Percentiles rank a stretch among this genome's conserved stretches.
Evolutionary conservation across 306 rosid species (phyloP).

Genomic region (Pyrus bretschneideri): DNA sequence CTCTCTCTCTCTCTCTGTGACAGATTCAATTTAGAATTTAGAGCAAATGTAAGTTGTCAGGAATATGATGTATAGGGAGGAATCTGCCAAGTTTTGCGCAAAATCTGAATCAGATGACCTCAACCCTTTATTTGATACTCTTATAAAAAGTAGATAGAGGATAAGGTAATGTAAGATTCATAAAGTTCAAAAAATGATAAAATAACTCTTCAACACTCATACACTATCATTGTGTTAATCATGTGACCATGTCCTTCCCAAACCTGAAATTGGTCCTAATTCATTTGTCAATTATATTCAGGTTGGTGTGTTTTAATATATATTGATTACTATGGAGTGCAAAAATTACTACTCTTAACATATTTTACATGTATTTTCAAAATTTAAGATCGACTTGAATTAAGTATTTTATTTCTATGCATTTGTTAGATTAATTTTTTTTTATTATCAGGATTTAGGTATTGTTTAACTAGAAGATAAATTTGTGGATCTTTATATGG

Average conservation of each 20-base stretch:
- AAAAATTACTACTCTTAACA: neutral
- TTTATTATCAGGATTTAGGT: too few relatives aligned
- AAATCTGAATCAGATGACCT: slow-evolving; percentile 55
- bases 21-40: slow-evolving; percentile 34
- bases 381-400: neutral
- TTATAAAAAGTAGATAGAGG: neutral
- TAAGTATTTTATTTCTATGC: neutral
- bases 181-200: neutral
- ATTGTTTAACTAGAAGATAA: neutral
- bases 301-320: neutral
- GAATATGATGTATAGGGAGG: slow-evolving; percentile 55
- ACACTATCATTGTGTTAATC: neutral
- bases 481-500: neutral
- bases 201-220: neutral
- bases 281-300: neutral
- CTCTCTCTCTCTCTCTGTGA: slow-evolving; percentile 16
- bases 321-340: neutral
- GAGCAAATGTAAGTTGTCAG: slow-evolving; percentile 48
- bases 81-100: slow-evolving; percentile 67
- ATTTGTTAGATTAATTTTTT: too few relatives aligned
- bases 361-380: neutral
- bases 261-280: slow-evolving; percentile 12
- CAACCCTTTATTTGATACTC: slow-evolving; percentile 19
- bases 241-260: slow-evolving; percentile 19
- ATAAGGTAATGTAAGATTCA: neutral